Percentiles rank a stretch among this genome's conserved stretches.
Evolutionary conservation across 2,329 filamentous ascomycete species (phyloP).

Genomic region (Curvularia hawaiiensis): DNA sequence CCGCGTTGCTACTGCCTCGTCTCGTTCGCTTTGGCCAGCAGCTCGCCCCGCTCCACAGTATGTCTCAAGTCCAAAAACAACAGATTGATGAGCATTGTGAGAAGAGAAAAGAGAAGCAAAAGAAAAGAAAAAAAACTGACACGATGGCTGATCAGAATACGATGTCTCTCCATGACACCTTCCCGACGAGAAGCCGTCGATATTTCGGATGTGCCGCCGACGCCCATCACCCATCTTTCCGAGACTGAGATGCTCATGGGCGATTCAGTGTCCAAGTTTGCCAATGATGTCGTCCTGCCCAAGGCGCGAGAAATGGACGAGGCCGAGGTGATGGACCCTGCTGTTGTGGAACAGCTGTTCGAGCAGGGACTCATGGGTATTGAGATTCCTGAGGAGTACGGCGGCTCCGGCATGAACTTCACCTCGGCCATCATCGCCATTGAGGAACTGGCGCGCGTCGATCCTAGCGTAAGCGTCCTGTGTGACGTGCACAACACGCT

Average conservation of each 20-base stretch:
- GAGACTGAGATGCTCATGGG: constrained; percentile 90
- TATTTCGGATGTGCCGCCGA: constrained; percentile 80
- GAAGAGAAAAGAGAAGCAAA: neutral
- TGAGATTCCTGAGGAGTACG: constrained; percentile 96
- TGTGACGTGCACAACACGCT: constrained; percentile 98
- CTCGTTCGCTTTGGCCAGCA: constrained; percentile 35
- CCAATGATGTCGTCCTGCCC: constrained; percentile 84
- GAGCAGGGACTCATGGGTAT: constrained; percentile 98
- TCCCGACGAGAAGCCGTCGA: constrained; percentile 46
- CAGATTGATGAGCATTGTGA: constrained; percentile 5
- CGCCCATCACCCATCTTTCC: constrained; percentile 89
- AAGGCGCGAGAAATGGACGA: constrained; percentile 98
- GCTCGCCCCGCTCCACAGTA: constrained; percentile 42
- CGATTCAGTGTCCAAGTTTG: constrained; percentile 89
- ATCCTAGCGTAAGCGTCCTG: constrained; percentile 93
- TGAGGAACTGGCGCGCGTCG: constrained; percentile 91
- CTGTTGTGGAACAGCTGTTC: constrained; percentile 88
- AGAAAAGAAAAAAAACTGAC: neutral
- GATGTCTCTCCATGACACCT: constrained; percentile 52
- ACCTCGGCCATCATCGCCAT: constrained; percentile 95
- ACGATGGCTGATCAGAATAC: constrained; percentile 27
- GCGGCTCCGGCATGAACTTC: constrained; percentile 98
- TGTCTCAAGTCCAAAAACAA: constrained; percentile 2
- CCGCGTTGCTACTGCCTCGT: constrained; percentile 35
- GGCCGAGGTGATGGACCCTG: constrained; percentile 88